Evolutionary conservation across 306 rosid species (phyloP), one percentile per base, ranked within the genome.

Genomic region (Ammopiptanthus mongolicus): DNA sequence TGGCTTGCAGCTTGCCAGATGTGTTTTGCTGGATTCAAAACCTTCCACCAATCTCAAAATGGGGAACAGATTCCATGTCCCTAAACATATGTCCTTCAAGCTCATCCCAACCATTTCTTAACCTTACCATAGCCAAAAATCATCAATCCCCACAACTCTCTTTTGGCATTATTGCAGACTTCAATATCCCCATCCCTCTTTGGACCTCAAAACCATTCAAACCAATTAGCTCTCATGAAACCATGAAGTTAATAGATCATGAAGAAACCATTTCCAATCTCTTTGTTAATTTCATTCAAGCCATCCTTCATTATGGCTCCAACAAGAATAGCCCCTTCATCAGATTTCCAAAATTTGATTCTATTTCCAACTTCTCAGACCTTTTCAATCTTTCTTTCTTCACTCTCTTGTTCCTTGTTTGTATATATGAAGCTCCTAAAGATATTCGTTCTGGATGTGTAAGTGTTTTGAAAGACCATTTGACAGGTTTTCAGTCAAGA

Each of bases 201-300:
- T 91, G 97, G 97, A 85, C 86, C 79, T 90, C 97, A 69, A 89
- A 88, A 55, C 93, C 90, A 41, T 75, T 94, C 56, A 90, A 83
- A 9, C 76, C 73, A n/a, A n/a, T n/a, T 34, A 82, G 17, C 81
- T 13, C 83, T n/a, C n/a, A n/a, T 23, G 73, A 77, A 23, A 18
- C 81, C 74, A 12, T 9, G 4, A 78, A 59, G 47, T 44, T 78
- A 48, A 7, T 86, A 60, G 85, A 82, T n/a, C n/a, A n/a, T 25
- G 84, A 86, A 51, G 88, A 85, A 71, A 80, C 82, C 51, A 46
- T 85, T 66, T 79, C 86, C 55, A 22, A 64, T 73, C 87, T 91
- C 83, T 76, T 91, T 2, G 74, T 67, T 18, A 91, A 86, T 78
- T 81, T 89, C 80, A 73, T 87, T 21, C 88, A 86, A 9, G 89